Evolutionary conservation across 352 stramenopile genomes (phyloP).

Genomic region (Pythium phragmiticola): DNA sequence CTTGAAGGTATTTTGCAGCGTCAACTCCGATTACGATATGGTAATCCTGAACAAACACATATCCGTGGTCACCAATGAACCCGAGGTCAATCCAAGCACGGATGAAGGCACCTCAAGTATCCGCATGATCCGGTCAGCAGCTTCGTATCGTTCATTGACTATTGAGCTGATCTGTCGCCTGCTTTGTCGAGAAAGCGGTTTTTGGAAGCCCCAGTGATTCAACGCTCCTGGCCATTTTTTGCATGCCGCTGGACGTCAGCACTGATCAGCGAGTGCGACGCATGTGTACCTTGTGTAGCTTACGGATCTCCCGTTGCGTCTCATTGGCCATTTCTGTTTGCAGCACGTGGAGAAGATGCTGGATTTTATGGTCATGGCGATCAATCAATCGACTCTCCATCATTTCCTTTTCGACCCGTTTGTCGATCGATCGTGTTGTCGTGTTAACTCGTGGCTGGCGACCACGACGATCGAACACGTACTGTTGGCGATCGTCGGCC

Average conservation of each 20-base stretch:
- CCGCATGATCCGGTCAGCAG: slow-evolving; percentile 71
- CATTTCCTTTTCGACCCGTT: slow-evolving; percentile 6
- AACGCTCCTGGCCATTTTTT: slow-evolving; percentile 17
- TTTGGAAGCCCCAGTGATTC: slow-evolving; percentile 26
- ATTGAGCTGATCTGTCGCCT: slow-evolving; percentile 38
- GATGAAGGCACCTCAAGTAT: slow-evolving; percentile 54
- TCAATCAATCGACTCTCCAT: slow-evolving; percentile 35
- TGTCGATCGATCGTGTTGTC: not conserved
- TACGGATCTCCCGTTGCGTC: slow-evolving; percentile 60
- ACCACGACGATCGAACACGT: slow-evolving; percentile 45
- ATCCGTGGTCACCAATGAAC: not conserved
- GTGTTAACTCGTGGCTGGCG: slow-evolving; percentile 1
- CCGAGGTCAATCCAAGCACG: not conserved
- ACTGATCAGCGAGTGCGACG: not conserved
- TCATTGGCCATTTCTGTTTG: slow-evolving; percentile 61
- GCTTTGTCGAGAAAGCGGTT: slow-evolving; percentile 36
- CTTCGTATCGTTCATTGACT: slow-evolving; percentile 58
- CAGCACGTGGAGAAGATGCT: slow-evolving; percentile 55
- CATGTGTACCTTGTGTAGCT: not conserved
- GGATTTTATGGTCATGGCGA: slow-evolving; percentile 50
- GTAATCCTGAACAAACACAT: slow-evolving; percentile 18
- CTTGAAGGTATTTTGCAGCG: slow-evolving; percentile 23
- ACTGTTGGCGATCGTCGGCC: slow-evolving; percentile 38
- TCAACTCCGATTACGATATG: slow-evolving; percentile 25
- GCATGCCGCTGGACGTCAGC: not conserved